Conservation (phyloP, 148 eudicot genomes). For the Nepenthes mirabilis region DNA sequence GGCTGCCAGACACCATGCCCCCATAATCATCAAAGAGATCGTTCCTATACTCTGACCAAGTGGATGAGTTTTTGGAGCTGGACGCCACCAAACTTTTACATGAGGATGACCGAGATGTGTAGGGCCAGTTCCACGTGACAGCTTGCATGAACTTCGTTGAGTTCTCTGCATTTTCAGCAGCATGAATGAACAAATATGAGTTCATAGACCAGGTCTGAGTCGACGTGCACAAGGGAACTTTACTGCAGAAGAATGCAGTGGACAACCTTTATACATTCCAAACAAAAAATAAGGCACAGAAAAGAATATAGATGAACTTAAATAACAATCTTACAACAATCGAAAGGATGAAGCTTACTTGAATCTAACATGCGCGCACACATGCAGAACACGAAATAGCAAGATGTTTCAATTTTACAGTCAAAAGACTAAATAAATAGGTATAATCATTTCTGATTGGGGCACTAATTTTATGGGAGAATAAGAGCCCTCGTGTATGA, state of each 20-base stretch:
- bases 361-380: no score
- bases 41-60: conserved; percentile 76
- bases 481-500: no score
- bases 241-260: background rate
- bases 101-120: conserved; percentile 58
- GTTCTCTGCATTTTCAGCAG: conserved; percentile 45
- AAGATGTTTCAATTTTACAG: no score
- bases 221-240: background rate
- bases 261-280: background rate
- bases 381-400: no score
- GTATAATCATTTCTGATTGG: no score
- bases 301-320: no score
- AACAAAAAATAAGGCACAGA: no score
- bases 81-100: conserved; percentile 88
- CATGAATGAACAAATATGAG: conserved; percentile 4
- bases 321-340: no score
- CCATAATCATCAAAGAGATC: conserved; percentile 85
- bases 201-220: background rate
- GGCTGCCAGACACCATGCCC: conserved; percentile 93
- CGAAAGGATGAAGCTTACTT: no score
- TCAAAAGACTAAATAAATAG: no score
- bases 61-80: conserved; percentile 61
- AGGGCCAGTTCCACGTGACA: conserved; percentile 56
- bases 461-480: no score
- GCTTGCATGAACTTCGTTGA: conserved; percentile 86